Evolutionary conservation across 345 rosid species (phyloP), one percentile per base, ranked within the genome.

Genomic region (Eucalyptus decipiens): DNA sequence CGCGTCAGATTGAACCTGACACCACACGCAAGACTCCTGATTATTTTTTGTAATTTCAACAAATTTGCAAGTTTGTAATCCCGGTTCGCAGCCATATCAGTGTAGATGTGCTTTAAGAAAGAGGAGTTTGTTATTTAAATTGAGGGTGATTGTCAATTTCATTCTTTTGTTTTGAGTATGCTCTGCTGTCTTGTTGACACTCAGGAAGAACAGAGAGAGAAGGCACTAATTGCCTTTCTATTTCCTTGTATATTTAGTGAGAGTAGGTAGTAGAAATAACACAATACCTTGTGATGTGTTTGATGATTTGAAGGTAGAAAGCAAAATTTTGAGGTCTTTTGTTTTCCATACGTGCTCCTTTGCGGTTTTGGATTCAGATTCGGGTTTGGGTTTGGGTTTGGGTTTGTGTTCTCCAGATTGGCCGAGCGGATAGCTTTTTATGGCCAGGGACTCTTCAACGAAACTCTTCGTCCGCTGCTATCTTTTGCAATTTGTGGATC

Each of bases 21-120:
- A 93, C 99, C 88, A 95, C 99, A 42, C 96, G 98, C 91, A 97
- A 97, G 94, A 97, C 98, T 48, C 99, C 99, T 28, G 99, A 97
- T 94, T 97, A 97, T 95, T 97, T 97, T 94, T 95, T 97, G 96
- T 97, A 93, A 96, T 95, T 92, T 92, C 87, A 48, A 89, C 49
- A 87, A 90, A 65, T 89, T 90, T 91, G 48, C 90, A 67, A 87
- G 93, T 90, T 92, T 94, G 95, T 91, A 92, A 91, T 89, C 80
- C 87, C 87, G 60, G 91, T 86, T 87, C 89, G 87, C 87, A 89
- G 32, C 85, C 86, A 89, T 90, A 92, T 92, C 92, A 86, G 80
- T 89, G 95, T 95, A 92, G 96, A 93, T 93, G 93, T 92, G 93
- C 91, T 90, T 89, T 87, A 88, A 90, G 90, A 89, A 88, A 89